These are phyloP conservation scores for Picea glauca DNA, from an alignment of 75 land plant genomes.

Conservation along the genomic window DNA sequence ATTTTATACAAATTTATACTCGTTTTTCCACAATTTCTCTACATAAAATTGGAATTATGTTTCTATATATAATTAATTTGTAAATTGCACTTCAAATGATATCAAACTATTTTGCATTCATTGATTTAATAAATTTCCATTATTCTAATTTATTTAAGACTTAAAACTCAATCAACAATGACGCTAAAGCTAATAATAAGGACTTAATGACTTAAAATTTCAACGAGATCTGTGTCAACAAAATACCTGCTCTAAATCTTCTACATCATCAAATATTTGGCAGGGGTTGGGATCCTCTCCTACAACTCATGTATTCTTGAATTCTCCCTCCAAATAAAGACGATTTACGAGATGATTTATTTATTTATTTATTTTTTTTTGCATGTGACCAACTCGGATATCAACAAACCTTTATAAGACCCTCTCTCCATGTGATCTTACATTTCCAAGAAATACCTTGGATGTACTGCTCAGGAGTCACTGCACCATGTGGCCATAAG, in stretches of 20 bases:
- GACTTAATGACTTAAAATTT: too few species aligned
- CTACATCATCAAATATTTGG: background rate
- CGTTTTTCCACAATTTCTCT: too few species aligned
- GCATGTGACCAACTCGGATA: background rate
- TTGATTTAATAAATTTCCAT: background rate
- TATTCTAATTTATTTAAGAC: background rate
- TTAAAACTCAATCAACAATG: background rate
- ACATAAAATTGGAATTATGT: too few species aligned
- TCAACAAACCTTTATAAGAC: too few species aligned
- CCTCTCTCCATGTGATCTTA: too few species aligned
- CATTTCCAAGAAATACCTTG: too few species aligned
- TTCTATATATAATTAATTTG: too few species aligned
- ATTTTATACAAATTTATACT: too few species aligned
- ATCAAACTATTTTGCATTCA: background rate
- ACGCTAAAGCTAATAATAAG: background rate
- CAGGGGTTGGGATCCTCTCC: slow-evolving; percentile 1
- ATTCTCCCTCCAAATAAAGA: background rate
- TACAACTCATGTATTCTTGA: background rate
- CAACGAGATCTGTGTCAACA: background rate
- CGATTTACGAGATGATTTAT: background rate
- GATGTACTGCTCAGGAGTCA: too few species aligned
- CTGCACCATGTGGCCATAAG: too few species aligned
- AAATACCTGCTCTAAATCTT: background rate
- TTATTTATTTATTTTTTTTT: background rate
- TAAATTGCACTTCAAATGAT: too few species aligned